Evolutionary conservation across 2,329 filamentous ascomycete genomes (phyloP).

Genomic region (Ascosphaera pollenicola): DNA sequence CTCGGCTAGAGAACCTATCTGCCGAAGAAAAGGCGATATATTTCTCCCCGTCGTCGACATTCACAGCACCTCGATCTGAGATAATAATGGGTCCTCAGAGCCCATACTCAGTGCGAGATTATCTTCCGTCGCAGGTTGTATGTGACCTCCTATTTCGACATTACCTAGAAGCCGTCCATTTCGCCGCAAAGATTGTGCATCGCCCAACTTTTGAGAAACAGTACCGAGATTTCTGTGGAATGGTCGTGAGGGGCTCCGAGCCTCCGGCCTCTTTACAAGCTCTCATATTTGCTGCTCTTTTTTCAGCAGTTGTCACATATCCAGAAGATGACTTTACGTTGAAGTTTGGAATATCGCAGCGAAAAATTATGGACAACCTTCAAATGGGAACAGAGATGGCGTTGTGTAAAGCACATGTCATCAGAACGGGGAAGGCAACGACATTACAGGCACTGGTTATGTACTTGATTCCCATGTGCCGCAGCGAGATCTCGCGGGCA

Average conservation of each 20-base stretch:
- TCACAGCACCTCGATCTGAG: slow-evolving; percentile 44
- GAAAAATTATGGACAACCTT: slow-evolving; percentile 36
- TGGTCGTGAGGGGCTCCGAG: slow-evolving; percentile 35
- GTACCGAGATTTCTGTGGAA: slow-evolving; percentile 44
- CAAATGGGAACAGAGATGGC: slow-evolving; percentile 45
- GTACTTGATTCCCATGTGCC: slow-evolving; percentile 53
- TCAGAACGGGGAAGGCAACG: slow-evolving; percentile 50
- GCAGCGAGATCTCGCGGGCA: slow-evolving; percentile 47
- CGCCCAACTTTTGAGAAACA: slow-evolving; percentile 42
- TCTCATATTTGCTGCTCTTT: slow-evolving; percentile 45
- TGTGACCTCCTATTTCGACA: slow-evolving; percentile 42
- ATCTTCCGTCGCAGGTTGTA: slow-evolving; percentile 34
- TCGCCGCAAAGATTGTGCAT: slow-evolving; percentile 45
- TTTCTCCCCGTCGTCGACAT: slow-evolving; percentile 41
- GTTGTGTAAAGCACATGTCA: slow-evolving; percentile 45
- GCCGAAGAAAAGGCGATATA: slow-evolving; percentile 18
- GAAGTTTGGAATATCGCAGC: slow-evolving; percentile 35
- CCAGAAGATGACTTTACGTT: slow-evolving; percentile 28
- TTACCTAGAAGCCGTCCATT: slow-evolving; percentile 47
- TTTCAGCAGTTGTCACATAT: slow-evolving; percentile 47
- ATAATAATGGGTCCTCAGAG: slow-evolving; percentile 40
- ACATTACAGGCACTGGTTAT: slow-evolving; percentile 57
- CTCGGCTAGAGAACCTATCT: slow-evolving; percentile 1
- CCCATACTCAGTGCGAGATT: slow-evolving; percentile 31
- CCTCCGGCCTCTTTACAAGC: slow-evolving; percentile 43